Base-by-base conservation (phyloP, 441 rosid species). In the Corymbia calophylla region DNA sequence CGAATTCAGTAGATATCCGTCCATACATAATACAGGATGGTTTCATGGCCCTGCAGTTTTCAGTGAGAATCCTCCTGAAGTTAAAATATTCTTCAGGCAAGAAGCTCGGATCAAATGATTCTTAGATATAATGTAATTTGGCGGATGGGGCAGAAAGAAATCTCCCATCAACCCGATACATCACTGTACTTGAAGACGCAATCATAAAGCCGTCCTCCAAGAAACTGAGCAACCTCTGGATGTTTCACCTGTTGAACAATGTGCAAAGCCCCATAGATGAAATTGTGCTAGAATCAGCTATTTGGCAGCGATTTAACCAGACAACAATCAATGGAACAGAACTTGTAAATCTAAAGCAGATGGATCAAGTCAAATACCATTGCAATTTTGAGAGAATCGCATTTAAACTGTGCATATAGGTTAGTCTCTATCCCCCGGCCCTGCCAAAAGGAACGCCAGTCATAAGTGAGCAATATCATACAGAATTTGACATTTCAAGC, bases 361-460 rank as follows among this genome's bases (percentile, higher is more conserved):
- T 0, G 25, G 56, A 32, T 53, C 35, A 25, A 86, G 56, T 88
- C 56, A 88, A 62, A 87, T 93, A 98, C 99, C 99, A 97, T 98
- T 90, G 95, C 99, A n/a, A 97, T 96, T 93, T 98, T 98, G 89
- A 98, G 94, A 87, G 99, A 97, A 91, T 97, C 99, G 81, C 99
- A 97, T 93, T 96, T 97, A 89, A 98, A 98, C 92, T 94, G 97
- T n/a, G 99, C 99, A 87, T 98, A 96, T 62, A 97, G 99, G 90
- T 98, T 98, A 53, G 99, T 98, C 95, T 98, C 99, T 86, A 97
- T 96, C 86, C 98, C 99, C 80, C 99, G 99, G 87, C 99, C 99
- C 99, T 98, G 95, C 92, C 89, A 90, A 90, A 88, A 60, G 88
- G 53, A 89, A 91, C n/a, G 62, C 88, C 89, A 29, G 9, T 13